Base-by-base conservation (phyloP, 495 filamentous ascomycete genomes). In the Neurospora sp. region DNA sequence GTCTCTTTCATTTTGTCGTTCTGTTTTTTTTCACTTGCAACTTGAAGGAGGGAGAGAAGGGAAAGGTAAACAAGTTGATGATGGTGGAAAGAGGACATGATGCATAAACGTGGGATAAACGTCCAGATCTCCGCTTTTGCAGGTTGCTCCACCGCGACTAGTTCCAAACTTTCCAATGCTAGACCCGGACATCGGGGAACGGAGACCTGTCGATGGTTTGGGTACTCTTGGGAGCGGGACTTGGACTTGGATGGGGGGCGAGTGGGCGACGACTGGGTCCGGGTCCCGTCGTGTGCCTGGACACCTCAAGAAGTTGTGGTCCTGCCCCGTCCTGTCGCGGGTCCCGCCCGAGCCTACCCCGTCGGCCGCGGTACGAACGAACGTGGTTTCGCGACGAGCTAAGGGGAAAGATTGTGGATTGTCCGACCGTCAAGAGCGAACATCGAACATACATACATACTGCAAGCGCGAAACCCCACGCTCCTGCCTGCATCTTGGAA, bases 41-140 rank as follows among this genome's bases (percentile, higher is more conserved):
- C 31, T 31, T 31, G 31, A 31, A 31, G 31, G n/a, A n/a, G 31
- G 31, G 31, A 31, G 31, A 31, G 31, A 31, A 35, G n/a, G 5
- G 18, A 70, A 40, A 27, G 46, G 46, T 54, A 54, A 54, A 59
- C 20, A 59, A n/a, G 27, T 23, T 9, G 27, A 27, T 27, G 27
- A 27, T 27, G 27, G 2, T 27, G 27, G 27, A 27, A 27, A 27
- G 27, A 27, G 27, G 27, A 27, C 27, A 20, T 27, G 35, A 35
- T 69, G 66, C 27, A 69, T 35, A 11, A 35, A 69, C 12, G 16
- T 39, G 66, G 31, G 27, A 35, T 27, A 48, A 71, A 69, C 69
- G 72, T 37, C 70, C 71, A 62, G 16, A 71, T 70, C 75, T 75
- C 74, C 75, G 75, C 75, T 76, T 76, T 76, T 59, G 35, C 74